Base-by-base conservation (phyloP, 345 rosid genomes). In the Chamaenerion angustifolium region DNA sequence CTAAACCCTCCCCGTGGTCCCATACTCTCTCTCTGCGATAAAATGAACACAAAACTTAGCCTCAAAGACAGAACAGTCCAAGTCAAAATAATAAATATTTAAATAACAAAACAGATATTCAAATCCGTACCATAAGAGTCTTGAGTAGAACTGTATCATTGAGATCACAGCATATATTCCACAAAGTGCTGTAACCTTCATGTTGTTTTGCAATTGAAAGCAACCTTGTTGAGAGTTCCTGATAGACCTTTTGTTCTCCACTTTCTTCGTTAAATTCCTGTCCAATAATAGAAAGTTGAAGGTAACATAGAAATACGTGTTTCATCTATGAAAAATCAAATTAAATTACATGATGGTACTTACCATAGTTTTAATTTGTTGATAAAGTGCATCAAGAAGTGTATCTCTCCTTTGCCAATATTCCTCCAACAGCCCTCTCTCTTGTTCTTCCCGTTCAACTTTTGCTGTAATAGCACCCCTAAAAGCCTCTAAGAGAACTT, bases 1-100 rank as follows among this genome's bases (percentile, higher is more conserved):
- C 90, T 77, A 77, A 92, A 92, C 53, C 98, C 98, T 68, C 90
- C 80, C 55, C 70, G 83, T 45, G 94, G 95, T 50, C 94, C 98
- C 79, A 78, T 60, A 74, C 94, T 75, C 49, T 92, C 95, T 41
- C 62, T 80, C 98, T 92, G 85, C 71, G 8, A 67, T 15, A 8
- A 12, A 14, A 43, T 31, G 19, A 19, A 19, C 12, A 19, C 31
- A 19, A 54, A 43, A 43, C 10, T 54, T 17, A 54, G 47, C 46
- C 40, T 53, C 46, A 42, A n/a, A n/a, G n/a, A 12, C 2, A 49
- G 11, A 4, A 40, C 40, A 49, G 19, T 12, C 15, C 17, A 46
- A 1, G 25, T 46, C 8, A 11, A 17, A 11, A 35, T 21, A n/a
- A 49, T 11, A 50, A 4, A 12, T 40, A n/a, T n/a, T n/a, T n/a